Evolutionary conservation across 2,329 filamentous ascomycete species (phyloP).

Genomic region (Fusarium udum): DNA sequence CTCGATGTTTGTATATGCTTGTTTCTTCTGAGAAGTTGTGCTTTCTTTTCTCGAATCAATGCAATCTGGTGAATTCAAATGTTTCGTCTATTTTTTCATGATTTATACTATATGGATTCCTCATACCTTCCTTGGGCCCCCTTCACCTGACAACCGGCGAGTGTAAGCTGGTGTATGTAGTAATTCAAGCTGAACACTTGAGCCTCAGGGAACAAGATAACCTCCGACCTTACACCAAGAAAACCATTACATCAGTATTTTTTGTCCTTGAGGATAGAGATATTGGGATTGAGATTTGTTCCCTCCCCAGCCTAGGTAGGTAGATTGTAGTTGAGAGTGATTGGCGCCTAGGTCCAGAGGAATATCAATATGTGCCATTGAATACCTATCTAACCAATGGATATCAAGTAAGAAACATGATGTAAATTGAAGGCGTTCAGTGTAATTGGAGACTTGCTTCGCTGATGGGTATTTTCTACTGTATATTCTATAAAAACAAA

Average conservation of each 20-base stretch:
- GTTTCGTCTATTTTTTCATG: not conserved
- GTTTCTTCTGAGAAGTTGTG: not conserved
- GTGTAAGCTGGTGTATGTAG: not conserved
- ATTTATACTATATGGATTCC: not conserved
- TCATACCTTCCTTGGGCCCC: not conserved
- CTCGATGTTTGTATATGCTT: not conserved
- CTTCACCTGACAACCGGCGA: not conserved
- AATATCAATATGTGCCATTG: not conserved
- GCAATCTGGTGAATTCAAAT: not conserved
- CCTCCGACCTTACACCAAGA: not conserved
- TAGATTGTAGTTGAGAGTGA: not conserved
- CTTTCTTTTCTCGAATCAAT: not conserved
- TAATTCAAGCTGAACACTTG: not conserved
- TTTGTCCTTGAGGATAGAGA: not conserved
- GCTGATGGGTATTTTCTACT: not conserved
- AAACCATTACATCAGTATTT: not conserved
- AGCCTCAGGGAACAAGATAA: not conserved
- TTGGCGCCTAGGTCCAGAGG: not conserved
- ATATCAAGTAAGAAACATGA: not conserved
- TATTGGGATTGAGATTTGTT: not conserved
- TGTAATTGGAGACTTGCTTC: not conserved
- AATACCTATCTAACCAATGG: not conserved
- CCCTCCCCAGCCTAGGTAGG: not conserved
- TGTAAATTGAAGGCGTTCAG: not conserved
- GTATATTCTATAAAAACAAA: not conserved